These are phyloP conservation scores for Silene conica DNA, from an alignment of 148 eudicot species.

Conservation along the genomic window DNA sequence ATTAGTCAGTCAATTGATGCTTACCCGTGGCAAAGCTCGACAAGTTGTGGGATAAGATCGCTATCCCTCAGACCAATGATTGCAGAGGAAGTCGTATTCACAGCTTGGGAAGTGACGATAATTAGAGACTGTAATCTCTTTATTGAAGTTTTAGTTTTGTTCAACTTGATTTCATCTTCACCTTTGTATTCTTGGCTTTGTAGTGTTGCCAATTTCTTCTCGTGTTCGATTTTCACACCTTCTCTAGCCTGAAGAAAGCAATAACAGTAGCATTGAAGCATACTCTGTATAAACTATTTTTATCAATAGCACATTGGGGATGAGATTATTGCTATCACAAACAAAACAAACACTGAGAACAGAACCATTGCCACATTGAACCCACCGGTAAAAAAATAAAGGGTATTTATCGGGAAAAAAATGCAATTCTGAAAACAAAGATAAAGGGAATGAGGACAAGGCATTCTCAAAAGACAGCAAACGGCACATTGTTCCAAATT, in stretches of 20 bases:
- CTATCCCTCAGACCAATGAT: slow-evolving; percentile 68
- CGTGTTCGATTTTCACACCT: slow-evolving; percentile 88
- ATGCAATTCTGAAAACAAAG: neutral
- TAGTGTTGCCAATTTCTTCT: slow-evolving; percentile 70
- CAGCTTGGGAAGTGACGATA: slow-evolving; percentile 90
- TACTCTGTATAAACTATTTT: neutral
- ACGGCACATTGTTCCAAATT: neutral
- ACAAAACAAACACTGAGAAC: neutral
- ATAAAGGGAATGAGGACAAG: neutral
- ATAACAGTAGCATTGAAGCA: slow-evolving; percentile 5
- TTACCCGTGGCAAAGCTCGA: slow-evolving; percentile 94
- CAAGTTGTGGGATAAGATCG: slow-evolving; percentile 89
- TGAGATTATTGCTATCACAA: neutral
- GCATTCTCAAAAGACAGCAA: neutral
- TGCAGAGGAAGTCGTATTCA: slow-evolving; percentile 78
- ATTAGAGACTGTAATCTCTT: slow-evolving; percentile 78
- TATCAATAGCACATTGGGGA: no score
- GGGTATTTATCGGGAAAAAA: no score
- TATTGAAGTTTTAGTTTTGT: slow-evolving; percentile 85
- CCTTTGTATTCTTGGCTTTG: slow-evolving; percentile 85
- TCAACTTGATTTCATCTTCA: slow-evolving; percentile 71
- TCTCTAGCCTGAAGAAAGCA: slow-evolving; percentile 67
- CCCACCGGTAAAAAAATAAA: neutral
- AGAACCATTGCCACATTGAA: neutral
- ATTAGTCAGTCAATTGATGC: slow-evolving; percentile 17